phyloP scores from a whole-genome alignment of 768 basidiomycete genomes.

The Leucosporidium scottii region DNA sequence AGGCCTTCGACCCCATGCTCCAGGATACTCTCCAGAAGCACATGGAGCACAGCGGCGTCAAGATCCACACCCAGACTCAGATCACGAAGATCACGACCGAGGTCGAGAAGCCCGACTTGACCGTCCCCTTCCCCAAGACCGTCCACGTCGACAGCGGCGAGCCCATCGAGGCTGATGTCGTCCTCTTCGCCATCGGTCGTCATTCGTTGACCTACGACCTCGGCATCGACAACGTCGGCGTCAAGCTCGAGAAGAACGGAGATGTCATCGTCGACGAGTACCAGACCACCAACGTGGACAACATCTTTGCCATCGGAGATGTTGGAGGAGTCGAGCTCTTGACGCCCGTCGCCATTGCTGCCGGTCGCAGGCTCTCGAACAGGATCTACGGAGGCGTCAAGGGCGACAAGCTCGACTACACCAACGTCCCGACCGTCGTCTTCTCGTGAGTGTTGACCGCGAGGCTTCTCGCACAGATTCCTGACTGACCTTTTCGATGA shows the following conservation, averaged over 20 bases:
- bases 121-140: constrained; percentile 47
- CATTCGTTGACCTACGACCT: constrained; percentile 68
- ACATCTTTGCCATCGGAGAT: constrained; percentile 80
- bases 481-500: background rate
- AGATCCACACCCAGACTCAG: constrained; percentile 70
- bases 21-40: constrained; percentile 77
- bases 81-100: constrained; percentile 55
- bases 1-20: constrained; percentile 82
- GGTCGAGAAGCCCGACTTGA: constrained; percentile 27
- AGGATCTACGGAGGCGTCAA: constrained; percentile 79
- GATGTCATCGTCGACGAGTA: constrained; percentile 83
- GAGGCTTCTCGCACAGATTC: background rate
- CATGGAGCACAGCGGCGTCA: constrained; percentile 92
- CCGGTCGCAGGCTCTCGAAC: constrained; percentile 80
- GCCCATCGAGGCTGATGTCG: constrained; percentile 70
- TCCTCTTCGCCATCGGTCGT: constrained; percentile 94
- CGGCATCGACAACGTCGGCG: constrained; percentile 67
- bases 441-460: constrained; percentile 64
- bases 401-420: constrained; percentile 68
- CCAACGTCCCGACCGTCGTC: constrained; percentile 88
- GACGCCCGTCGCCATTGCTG: constrained; percentile 96
- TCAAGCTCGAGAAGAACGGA: constrained; percentile 70
- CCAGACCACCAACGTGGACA: constrained; percentile 67
- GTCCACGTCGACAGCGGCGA: constrained; percentile 70
- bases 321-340: constrained; percentile 85